Percentiles rank a stretch among this genome's conserved stretches.
Conservation (phyloP, 2,329 filamentous ascomycete species). For the Fusarium verticillioides region DNA sequence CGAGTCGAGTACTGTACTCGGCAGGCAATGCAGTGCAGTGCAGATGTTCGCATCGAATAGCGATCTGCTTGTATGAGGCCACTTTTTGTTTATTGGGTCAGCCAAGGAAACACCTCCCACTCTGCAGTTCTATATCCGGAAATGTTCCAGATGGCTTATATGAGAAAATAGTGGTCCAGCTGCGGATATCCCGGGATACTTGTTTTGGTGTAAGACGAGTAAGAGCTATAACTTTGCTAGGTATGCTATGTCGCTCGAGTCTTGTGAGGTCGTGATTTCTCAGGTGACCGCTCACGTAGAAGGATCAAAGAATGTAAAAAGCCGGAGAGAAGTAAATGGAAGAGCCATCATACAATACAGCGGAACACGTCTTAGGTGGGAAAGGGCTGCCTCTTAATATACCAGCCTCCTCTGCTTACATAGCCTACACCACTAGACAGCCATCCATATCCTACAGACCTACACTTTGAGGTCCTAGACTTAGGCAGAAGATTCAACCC, state of each 20-base stretch:
- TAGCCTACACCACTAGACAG: slow-evolving; percentile 20
- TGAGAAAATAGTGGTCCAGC: slow-evolving; percentile 19
- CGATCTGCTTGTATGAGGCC: slow-evolving; percentile 31
- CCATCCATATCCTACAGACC: not conserved
- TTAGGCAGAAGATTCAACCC: slow-evolving; percentile 26
- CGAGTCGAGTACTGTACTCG: not conserved
- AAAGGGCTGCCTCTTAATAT: slow-evolving; percentile 24
- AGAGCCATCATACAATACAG: slow-evolving; percentile 27
- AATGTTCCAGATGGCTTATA: slow-evolving; percentile 27
- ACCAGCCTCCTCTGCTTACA: slow-evolving; percentile 16
- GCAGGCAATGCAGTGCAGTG: slow-evolving; percentile 2
- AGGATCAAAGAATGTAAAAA: slow-evolving; percentile 13
- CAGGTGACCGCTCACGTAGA: slow-evolving; percentile 33
- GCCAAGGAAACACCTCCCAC: slow-evolving; percentile 12
- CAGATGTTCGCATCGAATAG: slow-evolving; percentile 38
- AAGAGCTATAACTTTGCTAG: not conserved
- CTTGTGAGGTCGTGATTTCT: slow-evolving; percentile 20
- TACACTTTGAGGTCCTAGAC: slow-evolving; percentile 14
- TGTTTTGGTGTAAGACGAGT: slow-evolving; percentile 29
- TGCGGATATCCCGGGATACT: slow-evolving; percentile 28
- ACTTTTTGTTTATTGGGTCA: slow-evolving; percentile 21
- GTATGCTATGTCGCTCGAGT: not conserved
- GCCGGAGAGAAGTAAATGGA: slow-evolving; percentile 10
- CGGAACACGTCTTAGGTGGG: slow-evolving; percentile 11
- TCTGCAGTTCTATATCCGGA: slow-evolving; percentile 22